A percentile compares a stretch with the other conserved stretches of the same genome.
Conservation (phyloP, 2,329 filamentous ascomycete species). For the Chalaropsis thielavioides region DNA sequence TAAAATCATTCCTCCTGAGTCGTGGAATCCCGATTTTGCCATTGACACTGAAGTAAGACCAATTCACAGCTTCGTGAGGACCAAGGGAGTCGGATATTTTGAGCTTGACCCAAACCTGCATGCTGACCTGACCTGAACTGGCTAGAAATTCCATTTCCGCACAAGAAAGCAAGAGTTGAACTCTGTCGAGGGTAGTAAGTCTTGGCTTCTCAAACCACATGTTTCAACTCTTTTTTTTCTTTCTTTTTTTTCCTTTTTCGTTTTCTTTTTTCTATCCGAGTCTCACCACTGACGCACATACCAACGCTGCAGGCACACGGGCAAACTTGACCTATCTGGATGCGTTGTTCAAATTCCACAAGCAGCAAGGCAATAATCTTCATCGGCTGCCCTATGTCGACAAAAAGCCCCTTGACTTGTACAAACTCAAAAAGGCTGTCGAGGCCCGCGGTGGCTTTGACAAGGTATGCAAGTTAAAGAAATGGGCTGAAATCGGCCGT, state of each 20-base stretch:
- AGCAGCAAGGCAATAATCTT: constrained; percentile 85
- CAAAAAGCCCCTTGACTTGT: constrained; percentile 90
- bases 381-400: constrained; percentile 93
- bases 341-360: constrained; percentile 89
- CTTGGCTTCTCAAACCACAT: background rate
- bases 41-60: constrained; percentile 78
- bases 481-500: constrained; percentile 96
- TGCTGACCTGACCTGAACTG: constrained; percentile 19
- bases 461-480: constrained; percentile 91
- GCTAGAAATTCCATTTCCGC: constrained; percentile 85
- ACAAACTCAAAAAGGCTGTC: constrained; percentile 91
- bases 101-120: background rate
- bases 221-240: background rate
- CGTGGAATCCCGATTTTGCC: constrained; percentile 88
- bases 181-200: constrained; percentile 90
- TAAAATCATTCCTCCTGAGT: constrained; percentile 87
- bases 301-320: constrained; percentile 53
- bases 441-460: constrained; percentile 91
- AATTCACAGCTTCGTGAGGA: background rate
- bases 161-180: constrained; percentile 95
- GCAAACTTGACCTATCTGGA: constrained; percentile 94
- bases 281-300: constrained; percentile 2
- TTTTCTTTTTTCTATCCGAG: background rate
- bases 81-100: background rate
- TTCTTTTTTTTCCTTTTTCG: background rate